These are phyloP conservation scores for Helianthus annuus DNA, from an alignment of 129 eudicot genomes.

Conservation along the genomic window DNA sequence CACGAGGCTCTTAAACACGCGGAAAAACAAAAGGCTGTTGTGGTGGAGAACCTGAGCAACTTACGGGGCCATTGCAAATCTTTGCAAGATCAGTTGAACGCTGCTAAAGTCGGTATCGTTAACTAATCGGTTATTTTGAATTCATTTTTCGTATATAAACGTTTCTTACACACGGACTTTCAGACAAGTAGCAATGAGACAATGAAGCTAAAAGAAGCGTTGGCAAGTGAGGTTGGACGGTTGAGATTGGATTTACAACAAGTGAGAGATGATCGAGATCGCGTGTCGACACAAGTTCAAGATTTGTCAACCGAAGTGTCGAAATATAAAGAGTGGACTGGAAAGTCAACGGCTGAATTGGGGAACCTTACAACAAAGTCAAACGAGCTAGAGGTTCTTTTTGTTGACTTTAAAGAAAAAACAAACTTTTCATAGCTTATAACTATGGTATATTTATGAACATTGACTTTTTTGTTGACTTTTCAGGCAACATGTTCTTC, in stretches of 20 bases:
- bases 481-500: conserved; percentile 63
- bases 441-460: conserved; percentile 5
- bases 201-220: conserved; percentile 61
- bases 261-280: conserved; percentile 83
- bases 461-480: background rate
- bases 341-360: conserved; percentile 64
- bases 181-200: conserved; percentile 73
- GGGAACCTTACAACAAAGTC: conserved; percentile 58
- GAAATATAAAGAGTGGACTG: conserved; percentile 56
- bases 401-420: background rate
- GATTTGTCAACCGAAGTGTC: conserved; percentile 52
- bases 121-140: background rate
- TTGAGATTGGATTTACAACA: conserved; percentile 69
- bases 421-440: background rate
- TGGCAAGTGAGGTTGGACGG: conserved; percentile 56
- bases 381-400: conserved; percentile 74
- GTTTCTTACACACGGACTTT: conserved; percentile 9
- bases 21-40: conserved; percentile 74
- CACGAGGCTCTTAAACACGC: conserved; percentile 72
- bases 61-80: conserved; percentile 73
- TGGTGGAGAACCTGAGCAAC: conserved; percentile 74
- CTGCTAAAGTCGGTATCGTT: conserved; percentile 47
- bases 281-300: conserved; percentile 49
- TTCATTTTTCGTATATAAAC: background rate
- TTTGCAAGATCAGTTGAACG: conserved; percentile 70